Base-by-base conservation (phyloP, 2,329 filamentous ascomycete species). In the Stagonosporopsis rhizophila region DNA sequence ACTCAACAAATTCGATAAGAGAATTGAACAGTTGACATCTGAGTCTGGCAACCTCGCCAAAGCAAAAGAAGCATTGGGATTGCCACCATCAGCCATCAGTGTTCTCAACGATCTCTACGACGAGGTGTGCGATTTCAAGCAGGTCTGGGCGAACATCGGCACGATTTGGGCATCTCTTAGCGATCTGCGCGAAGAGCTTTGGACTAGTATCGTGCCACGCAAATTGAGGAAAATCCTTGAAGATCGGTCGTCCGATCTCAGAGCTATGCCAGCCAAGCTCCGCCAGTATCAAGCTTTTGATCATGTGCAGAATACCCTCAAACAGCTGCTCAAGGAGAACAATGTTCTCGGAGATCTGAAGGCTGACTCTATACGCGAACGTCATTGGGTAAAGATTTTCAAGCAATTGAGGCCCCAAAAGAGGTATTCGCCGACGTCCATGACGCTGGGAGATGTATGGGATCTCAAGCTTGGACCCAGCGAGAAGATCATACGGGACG, bases 221-320 rank as follows among this genome's bases (percentile, higher is more conserved):
- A 99, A 98, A 79, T 87, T 99, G 56, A 87, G 95, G 34, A 86
- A 90, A 66, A 90, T 91, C 60, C 88, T 99, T 46, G 94, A 99
- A 71, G 89, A 89, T 44, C 84, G 28, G 6, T 45, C 42, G 15
- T 34, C 28, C n/a, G 42, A 34, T n/a, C 19, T 45, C 19, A 45
- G 28, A 14, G 42, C 42, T 8, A 45, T 99, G 95, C 95, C 96
- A 0, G 96, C 92, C 77, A 89, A 95, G 57, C 98, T 99, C 94
- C 89, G 96, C 58, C 96, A 99, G 72, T 99, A 99, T 76, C 94
- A 96, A 66, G 96, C 96, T n/a, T 99, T 99, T 73, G 96, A 99
- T 77, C 94, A 99, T 71, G 92, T 99, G 35, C 96, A 99, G 74
- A 92, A 87, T 61, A 90, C 96, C 27, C 85, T 99, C 37, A 90